Evolutionary conservation across 129 eudicot genomes (phyloP).

Genomic region (Escallonia herrerae): DNA sequence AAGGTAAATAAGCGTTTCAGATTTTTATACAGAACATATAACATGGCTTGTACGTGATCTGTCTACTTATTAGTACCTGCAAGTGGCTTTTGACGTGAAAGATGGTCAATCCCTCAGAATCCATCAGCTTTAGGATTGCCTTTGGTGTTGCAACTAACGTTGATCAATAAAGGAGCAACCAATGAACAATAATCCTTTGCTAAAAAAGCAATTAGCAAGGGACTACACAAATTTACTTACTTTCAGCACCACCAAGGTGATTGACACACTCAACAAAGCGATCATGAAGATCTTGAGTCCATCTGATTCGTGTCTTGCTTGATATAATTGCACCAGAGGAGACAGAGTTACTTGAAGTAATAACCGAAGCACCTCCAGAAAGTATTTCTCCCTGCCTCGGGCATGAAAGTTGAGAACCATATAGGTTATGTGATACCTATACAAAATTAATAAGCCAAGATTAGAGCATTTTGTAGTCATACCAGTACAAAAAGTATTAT

Average conservation of each 20-base stretch:
- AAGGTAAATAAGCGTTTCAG: constrained; percentile 9
- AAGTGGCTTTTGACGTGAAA: constrained; percentile 95
- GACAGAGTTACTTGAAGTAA: background rate
- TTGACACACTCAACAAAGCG: constrained; percentile 89
- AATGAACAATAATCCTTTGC: background rate
- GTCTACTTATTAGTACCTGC: constrained; percentile 42
- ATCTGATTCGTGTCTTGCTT: constrained; percentile 81
- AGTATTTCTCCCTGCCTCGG: constrained; percentile 21
- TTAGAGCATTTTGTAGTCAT: background rate
- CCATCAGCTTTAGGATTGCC: constrained; percentile 87
- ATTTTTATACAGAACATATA: background rate
- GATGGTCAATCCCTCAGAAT: constrained; percentile 76
- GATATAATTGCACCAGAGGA: constrained; percentile 32
- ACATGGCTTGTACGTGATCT: background rate
- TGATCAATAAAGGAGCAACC: background rate
- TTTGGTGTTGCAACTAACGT: constrained; percentile 84
- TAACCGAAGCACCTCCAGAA: constrained; percentile 9
- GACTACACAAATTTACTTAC: constrained; percentile 27
- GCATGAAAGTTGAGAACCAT: constrained; percentile 21
- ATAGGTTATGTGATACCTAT: constrained; percentile 19
- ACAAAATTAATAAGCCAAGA: background rate
- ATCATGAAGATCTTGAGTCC: constrained; percentile 97
- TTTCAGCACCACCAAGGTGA: constrained; percentile 84
- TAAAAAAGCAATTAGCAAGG: constrained; percentile 6
- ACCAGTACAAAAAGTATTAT: no score